These are phyloP conservation scores for Corrigiola litoralis DNA, from an alignment of 179 eudicot species.

Conservation along the genomic window DNA sequence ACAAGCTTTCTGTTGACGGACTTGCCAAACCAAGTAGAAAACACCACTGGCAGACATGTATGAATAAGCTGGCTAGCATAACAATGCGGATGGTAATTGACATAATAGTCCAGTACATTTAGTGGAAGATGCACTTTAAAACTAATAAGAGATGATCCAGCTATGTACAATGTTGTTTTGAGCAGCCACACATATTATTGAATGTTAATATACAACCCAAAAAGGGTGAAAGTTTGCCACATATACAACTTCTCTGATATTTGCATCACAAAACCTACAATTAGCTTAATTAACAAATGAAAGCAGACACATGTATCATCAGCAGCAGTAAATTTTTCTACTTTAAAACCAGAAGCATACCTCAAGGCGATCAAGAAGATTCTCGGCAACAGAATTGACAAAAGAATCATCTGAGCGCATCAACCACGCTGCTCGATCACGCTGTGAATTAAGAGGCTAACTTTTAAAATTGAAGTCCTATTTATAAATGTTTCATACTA, in stretches of 20 bases:
- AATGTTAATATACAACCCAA: too few relatives aligned
- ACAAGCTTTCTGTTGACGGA: background rate
- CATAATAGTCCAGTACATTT: background rate
- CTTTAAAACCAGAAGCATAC: slow-evolving; percentile 29
- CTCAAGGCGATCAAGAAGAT: slow-evolving; percentile 87
- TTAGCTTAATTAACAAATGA: background rate
- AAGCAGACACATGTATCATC: background rate
- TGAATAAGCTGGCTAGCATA: background rate
- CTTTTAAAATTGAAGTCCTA: background rate
- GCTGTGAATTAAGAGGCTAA: slow-evolving; percentile 35
- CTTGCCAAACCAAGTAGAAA: background rate
- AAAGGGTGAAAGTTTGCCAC: background rate
- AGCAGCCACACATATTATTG: too few relatives aligned
- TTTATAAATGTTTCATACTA: background rate
- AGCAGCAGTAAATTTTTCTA: background rate
- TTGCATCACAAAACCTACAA: background rate
- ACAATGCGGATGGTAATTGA: background rate
- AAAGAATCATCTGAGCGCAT: slow-evolving; percentile 62
- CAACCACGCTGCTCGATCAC: slow-evolving; percentile 99
- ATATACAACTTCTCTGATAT: background rate
- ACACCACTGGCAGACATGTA: background rate
- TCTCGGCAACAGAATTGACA: slow-evolving; percentile 82
- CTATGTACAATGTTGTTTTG: too few relatives aligned
- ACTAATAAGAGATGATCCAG: background rate
- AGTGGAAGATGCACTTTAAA: too few relatives aligned